Conservation (phyloP, 148 eudicot genomes). For the Fallopia convolvulus region DNA sequence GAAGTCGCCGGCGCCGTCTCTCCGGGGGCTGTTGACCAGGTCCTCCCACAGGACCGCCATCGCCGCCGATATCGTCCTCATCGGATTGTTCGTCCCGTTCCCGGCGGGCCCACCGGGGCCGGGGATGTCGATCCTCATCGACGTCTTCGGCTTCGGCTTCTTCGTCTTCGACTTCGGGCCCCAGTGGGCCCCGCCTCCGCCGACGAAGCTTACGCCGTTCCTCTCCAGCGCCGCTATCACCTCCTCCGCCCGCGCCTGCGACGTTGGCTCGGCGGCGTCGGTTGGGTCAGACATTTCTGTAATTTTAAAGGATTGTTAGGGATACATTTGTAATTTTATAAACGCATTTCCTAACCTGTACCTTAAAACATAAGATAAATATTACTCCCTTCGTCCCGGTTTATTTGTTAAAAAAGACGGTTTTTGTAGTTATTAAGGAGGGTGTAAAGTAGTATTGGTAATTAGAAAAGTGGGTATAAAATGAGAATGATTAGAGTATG, state of each 20-base stretch:
- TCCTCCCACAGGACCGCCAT: conserved; percentile 87
- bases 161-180: conserved; percentile 36
- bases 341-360: neutral
- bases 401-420: no score
- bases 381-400: no score
- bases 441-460: no score
- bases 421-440: no score
- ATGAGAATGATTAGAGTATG: no score
- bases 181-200: conserved; percentile 24
- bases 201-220: conserved; percentile 55
- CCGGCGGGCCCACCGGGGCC: conserved; percentile 31
- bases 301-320: neutral
- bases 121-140: conserved; percentile 84
- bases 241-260: conserved; percentile 50
- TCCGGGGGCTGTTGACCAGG: conserved; percentile 51
- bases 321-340: neutral
- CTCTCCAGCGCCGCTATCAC: conserved; percentile 65
- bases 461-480: no score
- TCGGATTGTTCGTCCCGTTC: conserved; percentile 19
- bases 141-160: conserved; percentile 45
- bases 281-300: conserved; percentile 24
- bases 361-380: no score
- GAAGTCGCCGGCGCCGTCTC: conserved; percentile 50
- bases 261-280: conserved; percentile 30
- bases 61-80: conserved; percentile 58